Percentiles rank a stretch among this genome's conserved stretches.
Conservation (phyloP, 305 asterid genomes). For the Solanum hybrid region DNA sequence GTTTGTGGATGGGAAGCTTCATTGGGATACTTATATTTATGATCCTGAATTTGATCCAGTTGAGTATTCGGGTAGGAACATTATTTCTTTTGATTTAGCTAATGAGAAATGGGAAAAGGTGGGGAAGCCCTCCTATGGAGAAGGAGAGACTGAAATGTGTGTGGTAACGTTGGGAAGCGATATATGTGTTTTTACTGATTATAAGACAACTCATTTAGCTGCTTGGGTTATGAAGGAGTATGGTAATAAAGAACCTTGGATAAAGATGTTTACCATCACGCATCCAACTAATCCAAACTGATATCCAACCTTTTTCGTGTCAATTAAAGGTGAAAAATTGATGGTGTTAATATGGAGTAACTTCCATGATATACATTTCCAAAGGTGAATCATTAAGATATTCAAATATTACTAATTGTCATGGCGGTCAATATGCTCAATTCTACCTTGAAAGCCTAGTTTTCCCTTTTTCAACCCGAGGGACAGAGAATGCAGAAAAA, state of each 20-base stretch:
- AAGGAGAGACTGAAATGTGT: background rate
- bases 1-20: background rate
- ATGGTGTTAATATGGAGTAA: slow-evolving; percentile 7
- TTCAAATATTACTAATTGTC: slow-evolving; percentile 7
- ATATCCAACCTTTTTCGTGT: slow-evolving; percentile 11
- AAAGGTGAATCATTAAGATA: slow-evolving; percentile 14
- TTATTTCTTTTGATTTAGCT: background rate
- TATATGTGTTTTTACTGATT: slow-evolving; percentile 26
- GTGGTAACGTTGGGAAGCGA: background rate
- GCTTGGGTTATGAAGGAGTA: slow-evolving; percentile 51
- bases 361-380: slow-evolving; percentile 26
- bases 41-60: background rate
- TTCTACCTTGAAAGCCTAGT: slow-evolving; percentile 44
- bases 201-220: background rate
- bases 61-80: background rate
- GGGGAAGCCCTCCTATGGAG: background rate
- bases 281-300: background rate
- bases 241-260: slow-evolving; percentile 23
- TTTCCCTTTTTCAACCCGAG: slow-evolving; percentile 17
- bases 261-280: slow-evolving; percentile 16
- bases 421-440: slow-evolving; percentile 6
- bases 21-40: background rate
- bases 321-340: slow-evolving; percentile 30
- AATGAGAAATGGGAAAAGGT: background rate
- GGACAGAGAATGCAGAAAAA: background rate